These are phyloP conservation scores for Tetragonia tetragonoides DNA, from an alignment of 148 eudicot species.

Conservation along the genomic window DNA sequence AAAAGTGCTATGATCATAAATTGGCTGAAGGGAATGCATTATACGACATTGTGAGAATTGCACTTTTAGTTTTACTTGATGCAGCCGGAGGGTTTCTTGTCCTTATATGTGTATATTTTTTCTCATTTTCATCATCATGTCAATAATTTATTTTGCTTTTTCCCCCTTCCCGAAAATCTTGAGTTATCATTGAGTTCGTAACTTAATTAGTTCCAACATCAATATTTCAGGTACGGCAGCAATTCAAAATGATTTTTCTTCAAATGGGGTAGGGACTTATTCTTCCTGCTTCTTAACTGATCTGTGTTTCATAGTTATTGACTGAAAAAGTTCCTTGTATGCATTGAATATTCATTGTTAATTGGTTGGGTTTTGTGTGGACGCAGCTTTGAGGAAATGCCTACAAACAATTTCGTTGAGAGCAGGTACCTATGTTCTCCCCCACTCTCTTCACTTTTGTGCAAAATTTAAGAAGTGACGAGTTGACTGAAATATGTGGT, in stretches of 20 bases:
- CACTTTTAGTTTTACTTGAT: neutral
- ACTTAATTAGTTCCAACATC: neutral
- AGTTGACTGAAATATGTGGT: neutral
- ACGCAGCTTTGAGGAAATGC: conserved; percentile 97
- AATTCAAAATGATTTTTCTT: conserved; percentile 79
- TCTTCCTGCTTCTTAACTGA: conserved; percentile 8
- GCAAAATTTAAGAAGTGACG: neutral
- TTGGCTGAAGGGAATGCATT: neutral
- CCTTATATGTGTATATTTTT: neutral
- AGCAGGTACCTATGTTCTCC: conserved; percentile 61
- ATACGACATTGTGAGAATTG: neutral
- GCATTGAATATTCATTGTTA: neutral
- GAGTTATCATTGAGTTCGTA: neutral
- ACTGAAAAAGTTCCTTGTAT: neutral
- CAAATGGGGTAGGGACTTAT: conserved; percentile 71
- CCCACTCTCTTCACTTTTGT: neutral
- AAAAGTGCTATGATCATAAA: neutral
- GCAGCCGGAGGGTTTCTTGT: no score
- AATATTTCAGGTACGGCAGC: conserved; percentile 62
- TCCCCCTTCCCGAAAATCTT: neutral
- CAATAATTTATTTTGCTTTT: neutral
- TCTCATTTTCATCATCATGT: neutral
- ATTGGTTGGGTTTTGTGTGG: neutral
- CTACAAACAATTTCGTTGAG: conserved; percentile 83
- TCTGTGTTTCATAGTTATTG: neutral